Evolutionary conservation across 805 yeast genomes (phyloP).

Genomic region (Priceomyces fermenticarens): DNA sequence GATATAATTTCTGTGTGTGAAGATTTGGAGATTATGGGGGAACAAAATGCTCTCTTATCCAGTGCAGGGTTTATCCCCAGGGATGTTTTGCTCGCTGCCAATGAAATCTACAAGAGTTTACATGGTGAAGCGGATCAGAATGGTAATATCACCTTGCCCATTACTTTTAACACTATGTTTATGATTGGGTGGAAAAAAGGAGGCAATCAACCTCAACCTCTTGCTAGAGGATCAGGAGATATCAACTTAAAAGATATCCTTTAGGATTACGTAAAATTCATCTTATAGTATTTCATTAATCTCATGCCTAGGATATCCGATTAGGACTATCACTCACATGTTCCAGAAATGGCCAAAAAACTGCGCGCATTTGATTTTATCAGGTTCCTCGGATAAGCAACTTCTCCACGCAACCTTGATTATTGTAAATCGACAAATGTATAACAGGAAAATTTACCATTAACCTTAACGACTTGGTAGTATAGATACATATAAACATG

Average conservation of each 20-base stretch:
- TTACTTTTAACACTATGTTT: slow-evolving; percentile 72
- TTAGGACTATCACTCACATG: not conserved
- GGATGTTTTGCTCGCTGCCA: slow-evolving; percentile 71
- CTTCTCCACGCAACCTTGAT: too few relatives aligned
- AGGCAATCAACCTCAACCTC: slow-evolving; percentile 66
- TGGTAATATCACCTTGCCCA: slow-evolving; percentile 57
- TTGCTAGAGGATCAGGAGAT: slow-evolving; percentile 69
- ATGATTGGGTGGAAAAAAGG: slow-evolving; percentile 90
- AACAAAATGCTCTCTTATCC: slow-evolving; percentile 67
- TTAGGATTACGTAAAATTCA: slow-evolving; percentile 8
- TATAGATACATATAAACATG: slow-evolving; percentile 1
- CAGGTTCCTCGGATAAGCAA: not conserved
- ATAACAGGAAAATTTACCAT: too few relatives aligned
- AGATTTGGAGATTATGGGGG: slow-evolving; percentile 82
- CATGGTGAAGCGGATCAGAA: slow-evolving; percentile 61
- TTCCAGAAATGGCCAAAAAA: not conserved
- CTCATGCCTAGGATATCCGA: too few relatives aligned
- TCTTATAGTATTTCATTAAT: too few relatives aligned
- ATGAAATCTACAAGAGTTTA: slow-evolving; percentile 66
- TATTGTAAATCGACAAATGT: too few relatives aligned
- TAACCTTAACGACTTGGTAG: not conserved
- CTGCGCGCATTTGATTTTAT: not conserved
- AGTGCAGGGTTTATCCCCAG: slow-evolving; percentile 38
- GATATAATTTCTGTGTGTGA: slow-evolving; percentile 62
- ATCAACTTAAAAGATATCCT: slow-evolving; percentile 65